Evolutionary conservation across 371 early-diverging fungal genomes (phyloP), one percentile per base, ranked within the genome.

Genomic region (Circinella minor): DNA sequence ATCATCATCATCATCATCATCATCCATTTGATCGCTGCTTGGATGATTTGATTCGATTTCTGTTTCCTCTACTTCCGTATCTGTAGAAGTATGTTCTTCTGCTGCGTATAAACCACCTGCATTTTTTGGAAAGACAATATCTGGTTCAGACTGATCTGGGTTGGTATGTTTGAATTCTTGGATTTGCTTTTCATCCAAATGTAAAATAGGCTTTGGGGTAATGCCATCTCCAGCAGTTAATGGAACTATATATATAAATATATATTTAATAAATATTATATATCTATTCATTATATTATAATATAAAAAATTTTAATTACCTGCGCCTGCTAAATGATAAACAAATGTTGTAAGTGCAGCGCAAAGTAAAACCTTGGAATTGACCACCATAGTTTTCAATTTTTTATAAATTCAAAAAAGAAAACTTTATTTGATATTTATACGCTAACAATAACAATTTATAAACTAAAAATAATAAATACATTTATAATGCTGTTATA

Each of bases 81-180:
- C 51, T 15, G 1, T 4, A 7, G 51, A 6, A 8, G 15, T 15
- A 0, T 14, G 14, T 8, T 51, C 51, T 13, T 4, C 51, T 13
- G 0, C 15, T 13, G 36, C 57, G 27, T 57, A 57, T 11, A 57
- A 7, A 5, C 1, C 20, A 17, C 27, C 57, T 5, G 36, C 57
- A 57, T 57, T 27, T 57, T 57, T 57, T 10, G 57, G 57, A n/a
- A 57, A 57, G 8, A 27, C 57, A 34, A 57, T 57, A 57, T 57
- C 57, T 5, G 57, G 57, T 34, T 57, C 57, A 5, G 36, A 13
- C 27, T 57, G 57, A 57, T 18, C 36, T 18, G 57, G 57, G 27
- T 34, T 34, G 34, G 36, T n/a, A 57, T 57, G 57, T 14, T 57
- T 57, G 57, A 57, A 57, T 57, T 57, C 0, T 57, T 57, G 6